These are phyloP conservation scores for Suillus cothurnatus DNA, from an alignment of 768 basidiomycete genomes.

Conservation along the genomic window DNA sequence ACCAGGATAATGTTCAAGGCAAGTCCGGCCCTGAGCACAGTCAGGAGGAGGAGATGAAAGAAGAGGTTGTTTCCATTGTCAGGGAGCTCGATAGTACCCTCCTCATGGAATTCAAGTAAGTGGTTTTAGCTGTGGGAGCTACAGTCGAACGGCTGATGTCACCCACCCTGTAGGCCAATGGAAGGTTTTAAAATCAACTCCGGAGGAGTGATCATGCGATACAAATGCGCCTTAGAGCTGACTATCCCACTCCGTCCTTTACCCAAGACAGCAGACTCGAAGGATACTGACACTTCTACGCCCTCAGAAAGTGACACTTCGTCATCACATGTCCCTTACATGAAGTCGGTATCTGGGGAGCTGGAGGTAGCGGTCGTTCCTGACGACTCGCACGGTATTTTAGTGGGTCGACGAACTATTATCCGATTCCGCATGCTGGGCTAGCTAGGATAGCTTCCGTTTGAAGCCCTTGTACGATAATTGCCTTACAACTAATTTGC, in stretches of 20 bases:
- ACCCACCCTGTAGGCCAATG: conserved; percentile 13
- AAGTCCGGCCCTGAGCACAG: background rate
- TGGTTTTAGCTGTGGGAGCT: background rate
- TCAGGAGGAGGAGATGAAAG: conserved; percentile 18
- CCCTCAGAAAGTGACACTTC: background rate
- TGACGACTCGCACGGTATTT: conserved; percentile 53
- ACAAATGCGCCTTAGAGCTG: conserved; percentile 27
- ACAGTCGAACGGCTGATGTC: background rate
- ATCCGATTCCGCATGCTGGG: conserved; percentile 56
- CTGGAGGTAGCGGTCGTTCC: conserved; percentile 54
- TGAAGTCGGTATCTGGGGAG: conserved; percentile 53
- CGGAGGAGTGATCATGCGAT: conserved; percentile 26
- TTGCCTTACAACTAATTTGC: conserved; percentile 4
- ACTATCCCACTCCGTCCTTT: conserved; percentile 19
- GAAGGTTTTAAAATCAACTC: conserved; percentile 24
- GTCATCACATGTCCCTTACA: conserved; percentile 18
- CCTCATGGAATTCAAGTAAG: conserved; percentile 23
- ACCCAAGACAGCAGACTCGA: background rate
- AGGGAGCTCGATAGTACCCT: conserved; percentile 16
- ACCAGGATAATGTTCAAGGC: background rate
- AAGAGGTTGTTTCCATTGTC: conserved; percentile 21
- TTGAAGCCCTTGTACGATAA: background rate
- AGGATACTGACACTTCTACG: background rate
- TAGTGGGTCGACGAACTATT: conserved; percentile 57
- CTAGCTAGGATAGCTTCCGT: conserved; percentile 4